Base-by-base conservation (phyloP, 78 protist genomes). In the Capsaspora owczarzaki region DNA sequence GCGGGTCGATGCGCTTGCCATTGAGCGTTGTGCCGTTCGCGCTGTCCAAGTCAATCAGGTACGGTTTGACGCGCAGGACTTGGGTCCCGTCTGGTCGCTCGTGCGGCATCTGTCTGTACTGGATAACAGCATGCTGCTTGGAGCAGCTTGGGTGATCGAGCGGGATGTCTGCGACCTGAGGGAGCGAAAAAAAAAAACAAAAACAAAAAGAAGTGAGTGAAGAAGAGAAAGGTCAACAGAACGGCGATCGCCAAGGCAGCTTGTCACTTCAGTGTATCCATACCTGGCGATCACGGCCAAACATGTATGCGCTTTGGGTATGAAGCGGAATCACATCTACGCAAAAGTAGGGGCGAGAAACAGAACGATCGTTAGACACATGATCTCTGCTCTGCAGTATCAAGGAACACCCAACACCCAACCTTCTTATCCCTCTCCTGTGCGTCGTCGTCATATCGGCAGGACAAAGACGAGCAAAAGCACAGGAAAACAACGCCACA, bases 41-140 rank as follows among this genome's bases (percentile, higher is more conserved):
- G 51, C 90, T 85, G 93, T 56, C 76, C 12, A 70, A 31, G n/a
- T 71, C 77, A 3, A 71, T 41, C 35, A 71, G 14, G 60, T 71
- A 71, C 10, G 77, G 77, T 38, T 22, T 71, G 56, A 29, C 1
- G 19, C 25, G 35, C 22, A 37, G 42, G 42, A 27, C 14, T 8
- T 23, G 4, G 16, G 43, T 2, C 33, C 69, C 79, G 71, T 88
- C 82, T 31, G 31, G 70, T 35, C 49, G 29, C 27, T 61, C 71
- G 25, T 0, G n/a, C 23, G 4, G 53, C 12, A 87, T 47, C 33
- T 27, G 37, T 31, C 94, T 70, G 76, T 23, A 84, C 37, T 85
- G 90, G 20, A 94, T 43, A 20, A 89, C 96, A 2, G 97, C 97
- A 74, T 94, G 97, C 84, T 94, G 97, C 16, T 82, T 81, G 33